Conservation (phyloP, 371 early-diverging fungal species). For the Smittium culicis region DNA sequence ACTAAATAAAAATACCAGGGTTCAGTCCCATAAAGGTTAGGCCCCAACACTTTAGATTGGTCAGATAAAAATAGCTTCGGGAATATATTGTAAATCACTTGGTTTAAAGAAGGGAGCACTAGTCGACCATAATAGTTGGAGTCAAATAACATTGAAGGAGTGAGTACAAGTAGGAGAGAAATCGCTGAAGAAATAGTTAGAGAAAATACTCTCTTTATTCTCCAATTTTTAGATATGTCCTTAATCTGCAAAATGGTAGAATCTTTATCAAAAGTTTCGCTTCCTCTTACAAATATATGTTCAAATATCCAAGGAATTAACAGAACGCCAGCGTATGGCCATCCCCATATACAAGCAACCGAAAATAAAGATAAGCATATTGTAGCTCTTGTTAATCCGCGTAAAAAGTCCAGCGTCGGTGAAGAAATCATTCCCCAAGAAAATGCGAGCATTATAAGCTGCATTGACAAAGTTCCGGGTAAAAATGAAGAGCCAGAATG, state of each 20-base stretch:
- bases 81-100: conserved; percentile 83
- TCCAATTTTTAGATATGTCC: conserved; percentile 17
- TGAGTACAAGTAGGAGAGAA: conserved; percentile 27
- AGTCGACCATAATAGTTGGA: conserved; percentile 53
- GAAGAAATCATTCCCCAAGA: conserved; percentile 42
- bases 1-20: conserved; percentile 82
- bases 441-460: conserved; percentile 56
- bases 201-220: conserved; percentile 16
- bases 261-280: conserved; percentile 31
- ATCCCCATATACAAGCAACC: conserved; percentile 60
- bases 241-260: conserved; percentile 16
- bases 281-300: conserved; percentile 41
- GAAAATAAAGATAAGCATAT: conserved; percentile 44
- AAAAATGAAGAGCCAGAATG: conserved; percentile 66
- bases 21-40: conserved; percentile 81
- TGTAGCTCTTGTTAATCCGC: conserved; percentile 32
- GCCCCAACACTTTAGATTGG: conserved; percentile 37
- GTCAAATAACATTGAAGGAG: conserved; percentile 47
- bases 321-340: conserved; percentile 75
- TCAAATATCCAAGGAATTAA: conserved; percentile 67
- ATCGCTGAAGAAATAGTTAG: conserved; percentile 6
- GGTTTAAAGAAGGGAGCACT: conserved; percentile 65
- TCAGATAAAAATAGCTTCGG: conserved; percentile 17
- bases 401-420: conserved; percentile 20
- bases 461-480: conserved; percentile 89